Evolutionary conservation across 2,329 filamentous ascomycete species (phyloP), one percentile per base, ranked within the genome.

Genomic region (Camillea tinctor): DNA sequence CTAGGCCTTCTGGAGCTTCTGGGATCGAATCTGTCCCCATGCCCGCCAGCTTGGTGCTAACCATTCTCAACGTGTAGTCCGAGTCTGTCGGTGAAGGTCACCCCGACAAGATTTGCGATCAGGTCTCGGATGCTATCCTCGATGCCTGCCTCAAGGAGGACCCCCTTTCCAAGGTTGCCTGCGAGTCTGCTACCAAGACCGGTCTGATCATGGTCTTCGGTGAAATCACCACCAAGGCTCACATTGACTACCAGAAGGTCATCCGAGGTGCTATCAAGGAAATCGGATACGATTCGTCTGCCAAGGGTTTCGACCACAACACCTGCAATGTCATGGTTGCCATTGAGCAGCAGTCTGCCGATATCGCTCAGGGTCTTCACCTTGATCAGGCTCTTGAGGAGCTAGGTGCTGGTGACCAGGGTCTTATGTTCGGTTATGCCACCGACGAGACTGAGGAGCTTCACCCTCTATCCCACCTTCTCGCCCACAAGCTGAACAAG

Each of bases 401-500:
- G 82, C 89, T 99, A 68, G 95, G 95, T 80, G 95, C 95, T 66
- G 95, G 95, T 90, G 95, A 99, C 82, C 95, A 99, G 86, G 95
- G 95, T 85, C 97, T 99, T 86, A 99, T 99, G 95, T 99, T 99
- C 81, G 95, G 95, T 74, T 99, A 99, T 86, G 95, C 95, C 79
- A 97, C 95, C 74, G 95, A 99, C 75, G 95, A 99, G 87, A 98
- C 95, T 73, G 93, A 94, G 64, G 95, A 99, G 84, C 87, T 96
- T 72, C 91, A 98, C 77, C 95, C 95, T 69, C 85, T 99, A 74
- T 98, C 94, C 73, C 86, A 98, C 71, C 87, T 94, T 74, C 88
- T 98, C 75, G 90, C 95, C 74, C 95, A 99, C 88, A 93, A 93
- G 86, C 91, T 99, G 72, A 99, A 99, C 84, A 85, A 89, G 76